Evolutionary conservation across 2,329 filamentous ascomycete genomes (phyloP), one percentile per base, ranked within the genome.

Genomic region (Coniochaeta ligniaria): DNA sequence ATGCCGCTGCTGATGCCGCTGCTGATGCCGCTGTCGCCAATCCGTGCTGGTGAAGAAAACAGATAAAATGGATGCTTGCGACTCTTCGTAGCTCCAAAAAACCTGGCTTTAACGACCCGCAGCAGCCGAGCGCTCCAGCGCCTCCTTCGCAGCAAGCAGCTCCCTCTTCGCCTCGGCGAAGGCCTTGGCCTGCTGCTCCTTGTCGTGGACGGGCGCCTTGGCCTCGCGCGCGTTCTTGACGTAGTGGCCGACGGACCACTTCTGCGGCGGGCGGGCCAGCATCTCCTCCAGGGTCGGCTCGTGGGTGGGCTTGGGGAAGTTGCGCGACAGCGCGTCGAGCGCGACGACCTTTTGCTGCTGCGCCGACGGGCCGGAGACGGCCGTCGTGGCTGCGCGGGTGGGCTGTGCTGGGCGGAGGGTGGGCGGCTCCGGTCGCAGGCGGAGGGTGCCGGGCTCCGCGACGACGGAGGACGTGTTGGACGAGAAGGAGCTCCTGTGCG

Each of bases 91-190:
- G 7, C 3, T 47, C 43, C 16, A 28, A n/a, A 45, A 47, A 9
- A 6, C 57, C 3, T 17, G 20, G 26, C 26, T 41, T 59, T 26
- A 57, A 26, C 47, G 41, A 38, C 9, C 17, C 38, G 38, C 17
- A 9, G 16, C 17, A 41, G 38, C 17, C 17, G 38, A 41, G 28
- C 45, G 24, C 45, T 43, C 54, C 28, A 69, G 61, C 45, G 68
- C 63, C 28, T 66, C 68, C 59, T 74, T 72, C 35, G 73, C 73
- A 55, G 73, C 73, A 17, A 79, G 73, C 17, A 84, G 71, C 36
- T 80, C 74, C 62, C 68, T 71, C 74, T 84, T 84, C 31, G 74
- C 74, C 38, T 75, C 73, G 59, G 80, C 78, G 43, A 83, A 73
- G 54, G 77, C 75, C 61, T 69, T 70, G 17, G 70, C 70, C 43